A percentile compares a stretch with the other conserved stretches of the same genome.
These are phyloP conservation scores for Pseudocercospora fijiensis DNA, from an alignment of 2,329 filamentous ascomycete species.

Conservation along the genomic window DNA sequence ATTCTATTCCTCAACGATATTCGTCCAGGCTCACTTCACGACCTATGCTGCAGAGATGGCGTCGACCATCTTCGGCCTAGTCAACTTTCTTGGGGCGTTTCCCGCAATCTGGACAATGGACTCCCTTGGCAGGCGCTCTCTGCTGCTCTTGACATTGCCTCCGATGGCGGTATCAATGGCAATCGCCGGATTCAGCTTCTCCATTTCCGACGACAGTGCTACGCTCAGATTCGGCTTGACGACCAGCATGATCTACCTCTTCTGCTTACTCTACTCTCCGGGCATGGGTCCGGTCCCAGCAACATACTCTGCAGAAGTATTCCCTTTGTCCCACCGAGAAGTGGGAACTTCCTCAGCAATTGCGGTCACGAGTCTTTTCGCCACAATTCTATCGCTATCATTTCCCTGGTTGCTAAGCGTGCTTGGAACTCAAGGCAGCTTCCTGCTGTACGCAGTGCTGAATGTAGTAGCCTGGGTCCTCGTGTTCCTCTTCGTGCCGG, in stretches of 20 bases:
- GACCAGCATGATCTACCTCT: slow-evolving; percentile 49
- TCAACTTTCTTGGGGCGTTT: slow-evolving; percentile 47
- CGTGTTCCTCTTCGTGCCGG: slow-evolving; percentile 48
- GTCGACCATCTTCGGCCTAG: slow-evolving; percentile 46
- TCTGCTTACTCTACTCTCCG: slow-evolving; percentile 53
- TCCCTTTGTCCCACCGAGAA: slow-evolving; percentile 47
- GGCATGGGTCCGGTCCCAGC: slow-evolving; percentile 44
- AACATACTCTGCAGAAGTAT: slow-evolving; percentile 46
- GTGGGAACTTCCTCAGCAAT: slow-evolving; percentile 51
- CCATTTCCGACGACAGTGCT: slow-evolving; percentile 26
- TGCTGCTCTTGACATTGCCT: slow-evolving; percentile 18
- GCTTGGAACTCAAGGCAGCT: slow-evolving; percentile 53
- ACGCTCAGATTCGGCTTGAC: slow-evolving; percentile 21
- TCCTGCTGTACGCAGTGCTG: slow-evolving; percentile 57
- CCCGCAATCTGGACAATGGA: slow-evolving; percentile 49
- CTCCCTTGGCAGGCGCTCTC: slow-evolving; percentile 44
- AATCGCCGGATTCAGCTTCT: slow-evolving; percentile 43
- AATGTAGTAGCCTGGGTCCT: slow-evolving; percentile 54
- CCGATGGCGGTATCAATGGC: slow-evolving; percentile 37
- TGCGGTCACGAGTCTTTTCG: slow-evolving; percentile 55
- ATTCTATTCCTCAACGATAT: slow-evolving; percentile 40
- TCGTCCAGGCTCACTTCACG: slow-evolving; percentile 38
- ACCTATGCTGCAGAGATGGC: slow-evolving; percentile 39
- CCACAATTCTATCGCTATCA: slow-evolving; percentile 39
- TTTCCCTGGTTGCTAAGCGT: slow-evolving; percentile 51